These are phyloP conservation scores for Colletotrichum navitas DNA, from an alignment of 2,329 filamentous ascomycete species.

Conservation along the genomic window DNA sequence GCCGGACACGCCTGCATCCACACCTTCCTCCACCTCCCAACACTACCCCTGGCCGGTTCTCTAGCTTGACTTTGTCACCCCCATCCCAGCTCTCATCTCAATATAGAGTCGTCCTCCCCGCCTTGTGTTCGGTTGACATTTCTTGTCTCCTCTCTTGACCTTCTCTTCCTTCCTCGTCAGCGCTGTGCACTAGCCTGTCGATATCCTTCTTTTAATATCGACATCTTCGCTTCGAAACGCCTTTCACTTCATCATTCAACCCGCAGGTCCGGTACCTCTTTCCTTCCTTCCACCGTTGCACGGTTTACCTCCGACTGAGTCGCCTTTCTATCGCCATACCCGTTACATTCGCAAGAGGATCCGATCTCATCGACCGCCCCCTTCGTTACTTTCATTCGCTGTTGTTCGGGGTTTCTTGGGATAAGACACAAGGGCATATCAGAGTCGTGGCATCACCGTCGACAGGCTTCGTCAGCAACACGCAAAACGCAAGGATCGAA, in stretches of 20 bases:
- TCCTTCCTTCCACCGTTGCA: constrained; percentile 46
- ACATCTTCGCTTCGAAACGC: constrained; percentile 50
- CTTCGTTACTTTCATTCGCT: constrained; percentile 43
- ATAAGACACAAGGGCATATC: constrained; percentile 31
- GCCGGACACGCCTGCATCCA: constrained; percentile 46
- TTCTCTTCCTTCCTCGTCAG: constrained; percentile 53
- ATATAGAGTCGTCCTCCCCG: constrained; percentile 53
- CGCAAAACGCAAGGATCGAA: constrained; percentile 17
- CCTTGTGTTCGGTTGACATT: constrained; percentile 32
- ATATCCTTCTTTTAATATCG: constrained; percentile 66
- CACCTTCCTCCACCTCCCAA: constrained; percentile 18
- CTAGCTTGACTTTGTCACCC: constrained; percentile 29
- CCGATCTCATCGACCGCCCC: constrained; percentile 42
- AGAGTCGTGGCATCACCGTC: constrained; percentile 18
- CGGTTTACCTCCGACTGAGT: constrained; percentile 44
- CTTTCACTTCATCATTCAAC: constrained; percentile 46
- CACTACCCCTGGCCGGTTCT: constrained; percentile 33
- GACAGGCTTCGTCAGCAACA: constrained; percentile 15
- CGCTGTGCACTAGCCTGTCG: constrained; percentile 66
- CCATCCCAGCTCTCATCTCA: constrained; percentile 45
- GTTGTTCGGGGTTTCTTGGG: constrained; percentile 29
- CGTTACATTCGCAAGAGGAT: constrained; percentile 40
- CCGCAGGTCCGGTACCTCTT: constrained; percentile 68
- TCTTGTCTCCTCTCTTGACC: constrained; percentile 48
- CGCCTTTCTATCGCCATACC: constrained; percentile 36